phyloP scores from a whole-genome alignment of 495 filamentous ascomycete species.

The Penicillium arizonense region DNA sequence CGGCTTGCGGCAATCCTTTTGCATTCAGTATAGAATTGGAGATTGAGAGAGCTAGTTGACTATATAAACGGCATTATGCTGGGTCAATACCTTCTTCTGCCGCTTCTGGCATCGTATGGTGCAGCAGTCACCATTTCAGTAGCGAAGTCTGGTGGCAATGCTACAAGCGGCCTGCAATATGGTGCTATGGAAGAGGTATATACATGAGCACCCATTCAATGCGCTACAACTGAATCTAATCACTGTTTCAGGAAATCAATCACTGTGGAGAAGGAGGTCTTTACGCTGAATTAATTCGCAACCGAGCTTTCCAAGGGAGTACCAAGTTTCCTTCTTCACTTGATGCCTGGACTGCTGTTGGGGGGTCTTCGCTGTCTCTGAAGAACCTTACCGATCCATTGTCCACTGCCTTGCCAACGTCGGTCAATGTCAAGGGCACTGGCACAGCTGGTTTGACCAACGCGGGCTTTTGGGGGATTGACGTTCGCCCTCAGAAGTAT shows the following conservation, averaged over 20 bases:
- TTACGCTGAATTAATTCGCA: slow-evolving; percentile 71
- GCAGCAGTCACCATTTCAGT: slow-evolving; percentile 38
- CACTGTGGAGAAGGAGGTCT: slow-evolving; percentile 75
- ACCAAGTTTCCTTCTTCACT: slow-evolving; percentile 43
- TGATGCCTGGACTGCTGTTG: slow-evolving; percentile 53
- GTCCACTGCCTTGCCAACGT: slow-evolving; percentile 59
- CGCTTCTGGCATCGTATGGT: slow-evolving; percentile 27
- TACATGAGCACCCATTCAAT: neutral
- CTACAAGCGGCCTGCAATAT: slow-evolving; percentile 51
- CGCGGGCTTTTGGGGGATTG: slow-evolving; percentile 62
- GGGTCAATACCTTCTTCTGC: slow-evolving; percentile 22
- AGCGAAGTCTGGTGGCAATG: slow-evolving; percentile 49
- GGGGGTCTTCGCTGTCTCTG: slow-evolving; percentile 49
- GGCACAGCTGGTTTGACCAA: slow-evolving; percentile 55
- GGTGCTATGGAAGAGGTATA: slow-evolving; percentile 58
- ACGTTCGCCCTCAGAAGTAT: slow-evolving; percentile 53
- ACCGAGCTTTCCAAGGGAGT: slow-evolving; percentile 66
- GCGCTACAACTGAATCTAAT: neutral
- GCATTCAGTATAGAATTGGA: slow-evolving; percentile 5
- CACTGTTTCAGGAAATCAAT: slow-evolving; percentile 58
- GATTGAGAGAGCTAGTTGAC: slow-evolving; percentile 1
- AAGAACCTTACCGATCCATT: slow-evolving; percentile 53
- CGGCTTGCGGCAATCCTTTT: neutral
- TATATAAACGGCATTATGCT: slow-evolving; percentile 18
- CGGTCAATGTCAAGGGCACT: slow-evolving; percentile 52